These are phyloP conservation scores for Xylariales sp. DNA, from an alignment of 2,329 filamentous ascomycete species.

Conservation along the genomic window DNA sequence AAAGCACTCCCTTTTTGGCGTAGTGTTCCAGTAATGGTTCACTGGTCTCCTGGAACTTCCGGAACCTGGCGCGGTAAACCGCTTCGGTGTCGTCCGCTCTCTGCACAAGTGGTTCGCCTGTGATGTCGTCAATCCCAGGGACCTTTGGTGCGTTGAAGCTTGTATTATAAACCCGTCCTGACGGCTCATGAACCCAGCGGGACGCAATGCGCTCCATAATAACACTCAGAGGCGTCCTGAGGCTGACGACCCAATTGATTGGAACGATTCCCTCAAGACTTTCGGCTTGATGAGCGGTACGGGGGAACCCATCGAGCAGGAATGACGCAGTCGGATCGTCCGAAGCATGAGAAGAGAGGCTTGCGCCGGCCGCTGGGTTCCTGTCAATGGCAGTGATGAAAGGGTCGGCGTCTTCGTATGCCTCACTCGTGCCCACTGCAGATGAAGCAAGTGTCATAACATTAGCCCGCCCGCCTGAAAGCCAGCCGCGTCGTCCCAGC, in stretches of 20 bases:
- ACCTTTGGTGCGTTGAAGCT: slow-evolving; percentile 84
- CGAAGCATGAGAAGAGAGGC: slow-evolving; percentile 40
- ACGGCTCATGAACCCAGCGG: slow-evolving; percentile 89
- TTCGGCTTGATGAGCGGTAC: slow-evolving; percentile 74
- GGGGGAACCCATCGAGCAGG: slow-evolving; percentile 93
- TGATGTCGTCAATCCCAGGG: slow-evolving; percentile 80
- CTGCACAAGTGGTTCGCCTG: slow-evolving; percentile 79
- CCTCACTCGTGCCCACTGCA: slow-evolving; percentile 23
- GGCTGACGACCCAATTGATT: slow-evolving; percentile 89
- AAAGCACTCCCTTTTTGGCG: slow-evolving; percentile 74
- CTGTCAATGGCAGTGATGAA: slow-evolving; percentile 35
- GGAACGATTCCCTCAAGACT: slow-evolving; percentile 78
- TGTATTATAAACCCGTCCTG: slow-evolving; percentile 92
- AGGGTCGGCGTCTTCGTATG: slow-evolving; percentile 28
- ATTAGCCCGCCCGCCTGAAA: slow-evolving; percentile 45
- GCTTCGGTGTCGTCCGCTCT: slow-evolving; percentile 82
- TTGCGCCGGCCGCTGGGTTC: slow-evolving; percentile 30
- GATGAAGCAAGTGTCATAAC: slow-evolving; percentile 49
- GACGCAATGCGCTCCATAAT: slow-evolving; percentile 87
- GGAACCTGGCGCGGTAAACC: slow-evolving; percentile 75
- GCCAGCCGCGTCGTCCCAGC: slow-evolving; percentile 80
- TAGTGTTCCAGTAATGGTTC: slow-evolving; percentile 86
- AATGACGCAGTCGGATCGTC: slow-evolving; percentile 80
- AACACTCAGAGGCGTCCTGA: slow-evolving; percentile 80
- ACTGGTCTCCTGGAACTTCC: slow-evolving; percentile 84